Evolutionary conservation across 169 alveolate genomes (phyloP).

Genomic region (Hepatocystis sp.): DNA sequence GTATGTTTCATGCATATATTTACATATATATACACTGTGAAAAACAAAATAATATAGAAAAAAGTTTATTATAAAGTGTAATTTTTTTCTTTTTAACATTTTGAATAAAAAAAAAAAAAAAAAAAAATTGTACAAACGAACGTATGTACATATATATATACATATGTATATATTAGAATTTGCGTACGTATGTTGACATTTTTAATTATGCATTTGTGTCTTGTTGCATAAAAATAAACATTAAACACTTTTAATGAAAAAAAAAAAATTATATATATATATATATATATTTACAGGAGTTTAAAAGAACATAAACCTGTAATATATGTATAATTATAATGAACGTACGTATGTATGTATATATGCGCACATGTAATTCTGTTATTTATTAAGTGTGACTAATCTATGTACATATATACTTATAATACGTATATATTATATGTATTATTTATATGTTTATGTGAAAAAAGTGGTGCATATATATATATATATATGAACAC

Average conservation of each 20-base stretch:
- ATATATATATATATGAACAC: too few relatives aligned
- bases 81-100: conserved; percentile 8
- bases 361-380: neutral
- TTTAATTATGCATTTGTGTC: conserved; percentile 41
- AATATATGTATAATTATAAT: neutral
- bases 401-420: conserved; percentile 1
- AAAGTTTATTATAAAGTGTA: neutral
- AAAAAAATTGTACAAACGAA: too few relatives aligned
- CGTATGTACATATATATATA: too few relatives aligned
- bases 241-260: conserved; percentile 35
- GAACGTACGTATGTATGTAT: neutral
- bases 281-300: neutral
- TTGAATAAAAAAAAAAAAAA: conserved; percentile 23
- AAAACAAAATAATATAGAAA: conserved; percentile 2
- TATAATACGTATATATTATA: neutral
- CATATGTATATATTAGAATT: too few relatives aligned
- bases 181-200: conserved; percentile 9
- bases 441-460: neutral
- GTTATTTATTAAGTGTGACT: neutral
- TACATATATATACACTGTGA: neutral
- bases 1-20: neutral
- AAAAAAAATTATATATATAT: conserved; percentile 7
- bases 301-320: neutral
- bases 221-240: conserved; percentile 38
- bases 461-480: neutral